Conservation (phyloP, 1,284 basidiomycete genomes). For the Hemileia vastatrix region DNA sequence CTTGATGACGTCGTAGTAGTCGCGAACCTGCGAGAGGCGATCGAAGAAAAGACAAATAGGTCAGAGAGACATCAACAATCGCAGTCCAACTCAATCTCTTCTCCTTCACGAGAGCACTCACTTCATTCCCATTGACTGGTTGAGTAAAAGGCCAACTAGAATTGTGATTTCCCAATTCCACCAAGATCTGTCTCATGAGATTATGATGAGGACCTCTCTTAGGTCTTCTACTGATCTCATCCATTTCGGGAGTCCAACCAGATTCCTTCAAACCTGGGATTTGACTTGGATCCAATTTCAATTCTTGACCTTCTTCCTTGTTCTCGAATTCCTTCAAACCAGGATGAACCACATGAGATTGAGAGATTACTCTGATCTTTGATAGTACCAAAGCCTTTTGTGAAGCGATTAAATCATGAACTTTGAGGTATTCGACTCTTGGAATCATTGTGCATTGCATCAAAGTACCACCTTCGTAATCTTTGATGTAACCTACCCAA, state of each 20-base stretch:
- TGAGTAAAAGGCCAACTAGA: constrained; percentile 41
- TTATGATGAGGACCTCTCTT: constrained; percentile 42
- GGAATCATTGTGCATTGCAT: constrained; percentile 45
- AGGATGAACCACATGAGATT: constrained; percentile 39
- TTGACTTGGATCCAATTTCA: too few species aligned
- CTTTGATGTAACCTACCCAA: constrained; percentile 45
- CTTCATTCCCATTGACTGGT: constrained; percentile 41
- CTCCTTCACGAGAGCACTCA: too few species aligned
- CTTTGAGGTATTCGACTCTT: constrained; percentile 37
- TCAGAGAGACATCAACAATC: too few species aligned
- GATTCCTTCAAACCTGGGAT: constrained; percentile 36
- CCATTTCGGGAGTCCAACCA: constrained; percentile 44
- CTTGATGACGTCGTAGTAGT: constrained; percentile 77
- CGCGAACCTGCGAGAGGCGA: too few species aligned
- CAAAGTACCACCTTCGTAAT: constrained; percentile 43
- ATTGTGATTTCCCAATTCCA: constrained; percentile 40
- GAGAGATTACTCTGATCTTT: constrained; percentile 38
- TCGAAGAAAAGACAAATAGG: too few species aligned
- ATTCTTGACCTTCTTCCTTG: too few species aligned
- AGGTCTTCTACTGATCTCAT: constrained; percentile 40
- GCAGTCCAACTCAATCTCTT: too few species aligned
- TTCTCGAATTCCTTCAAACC: constrained; percentile 36
- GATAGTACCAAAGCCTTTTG: constrained; percentile 35
- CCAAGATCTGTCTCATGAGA: constrained; percentile 40
- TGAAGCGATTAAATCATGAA: constrained; percentile 34